phyloP scores from a whole-genome alignment of 2,329 filamentous ascomycete species.

The Coniella vitis region DNA sequence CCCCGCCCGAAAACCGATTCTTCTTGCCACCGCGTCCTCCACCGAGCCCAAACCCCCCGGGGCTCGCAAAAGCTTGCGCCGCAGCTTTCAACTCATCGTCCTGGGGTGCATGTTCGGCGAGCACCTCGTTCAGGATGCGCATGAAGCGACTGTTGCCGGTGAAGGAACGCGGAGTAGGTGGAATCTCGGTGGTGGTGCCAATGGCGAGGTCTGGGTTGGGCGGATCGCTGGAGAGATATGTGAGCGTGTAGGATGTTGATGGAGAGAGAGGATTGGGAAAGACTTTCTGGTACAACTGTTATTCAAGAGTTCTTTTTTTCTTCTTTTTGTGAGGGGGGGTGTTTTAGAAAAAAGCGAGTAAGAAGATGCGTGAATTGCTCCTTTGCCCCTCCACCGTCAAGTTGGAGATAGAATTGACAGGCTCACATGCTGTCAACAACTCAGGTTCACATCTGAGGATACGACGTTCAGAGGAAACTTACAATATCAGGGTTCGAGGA shows the following conservation, averaged over 20 bases:
- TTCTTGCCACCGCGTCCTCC: slow-evolving; percentile 36
- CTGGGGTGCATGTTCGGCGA: slow-evolving; percentile 46
- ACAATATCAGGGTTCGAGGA: slow-evolving; percentile 49
- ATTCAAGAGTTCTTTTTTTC: too few species aligned
- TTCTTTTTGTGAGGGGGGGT: not conserved
- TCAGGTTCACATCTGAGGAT: not conserved
- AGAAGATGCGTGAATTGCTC: not conserved
- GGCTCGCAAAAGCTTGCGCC: slow-evolving; percentile 53
- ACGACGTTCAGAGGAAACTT: not conserved
- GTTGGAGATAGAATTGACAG: too few species aligned
- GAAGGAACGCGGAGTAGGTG: slow-evolving; percentile 55
- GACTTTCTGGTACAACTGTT: slow-evolving; percentile 43
- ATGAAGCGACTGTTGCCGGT: slow-evolving; percentile 53
- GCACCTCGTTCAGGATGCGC: slow-evolving; percentile 50
- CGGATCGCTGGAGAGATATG: slow-evolving; percentile 46
- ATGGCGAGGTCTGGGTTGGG: slow-evolving; percentile 49
- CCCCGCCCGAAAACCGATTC: slow-evolving; percentile 44
- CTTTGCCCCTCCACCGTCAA: not conserved
- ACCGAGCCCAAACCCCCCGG: slow-evolving; percentile 46
- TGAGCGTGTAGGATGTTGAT: slow-evolving; percentile 43
- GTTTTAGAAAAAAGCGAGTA: not conserved
- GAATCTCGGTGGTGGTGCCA: slow-evolving; percentile 51
- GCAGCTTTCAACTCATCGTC: slow-evolving; percentile 51
- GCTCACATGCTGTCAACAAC: not conserved
- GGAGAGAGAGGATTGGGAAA: slow-evolving; percentile 42